A percentile compares a stretch with the other conserved stretches of the same genome.
Evolutionary conservation across 257 asterid genomes (phyloP).

Genomic region (Solanum megistacrolobum): DNA sequence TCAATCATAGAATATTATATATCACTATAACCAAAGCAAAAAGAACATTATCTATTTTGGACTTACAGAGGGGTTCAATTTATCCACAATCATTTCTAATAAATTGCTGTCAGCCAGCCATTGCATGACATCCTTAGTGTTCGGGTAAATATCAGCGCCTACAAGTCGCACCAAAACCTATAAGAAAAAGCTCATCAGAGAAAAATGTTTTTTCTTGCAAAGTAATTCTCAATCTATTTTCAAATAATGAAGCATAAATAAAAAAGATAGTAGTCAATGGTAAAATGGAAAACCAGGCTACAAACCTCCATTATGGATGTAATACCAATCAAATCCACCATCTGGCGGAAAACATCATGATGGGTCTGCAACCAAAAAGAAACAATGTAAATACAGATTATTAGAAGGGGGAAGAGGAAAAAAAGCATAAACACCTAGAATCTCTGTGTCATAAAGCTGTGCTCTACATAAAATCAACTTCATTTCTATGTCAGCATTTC

Average conservation of each 20-base stretch:
- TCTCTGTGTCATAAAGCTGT: not conserved
- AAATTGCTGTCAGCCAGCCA: conserved; percentile 94
- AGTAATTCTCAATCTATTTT: not conserved
- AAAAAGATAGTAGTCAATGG: not conserved
- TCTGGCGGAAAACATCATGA: conserved; percentile 78
- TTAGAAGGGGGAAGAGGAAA: not conserved
- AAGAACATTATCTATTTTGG: not conserved
- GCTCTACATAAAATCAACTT: not conserved
- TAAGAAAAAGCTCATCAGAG: conserved; percentile 15
- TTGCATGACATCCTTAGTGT: conserved; percentile 78
- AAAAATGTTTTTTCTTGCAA: not conserved
- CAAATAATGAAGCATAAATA: not conserved
- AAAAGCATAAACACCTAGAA: not conserved
- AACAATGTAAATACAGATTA: not conserved
- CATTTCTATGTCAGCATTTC: not conserved
- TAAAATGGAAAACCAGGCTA: conserved; percentile 1
- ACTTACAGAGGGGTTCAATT: conserved; percentile 70
- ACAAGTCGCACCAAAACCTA: conserved; percentile 97
- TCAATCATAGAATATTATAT: not conserved
- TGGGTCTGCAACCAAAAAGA: conserved; percentile 45
- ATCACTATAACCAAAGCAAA: not conserved
- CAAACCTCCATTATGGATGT: conserved; percentile 98
- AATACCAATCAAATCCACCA: conserved; percentile 95
- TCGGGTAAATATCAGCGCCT: conserved; percentile 80
- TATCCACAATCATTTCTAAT: conserved; percentile 96